These are phyloP conservation scores for Floccularia luteovirens DNA, from an alignment of 768 basidiomycete genomes.

Conservation along the genomic window DNA sequence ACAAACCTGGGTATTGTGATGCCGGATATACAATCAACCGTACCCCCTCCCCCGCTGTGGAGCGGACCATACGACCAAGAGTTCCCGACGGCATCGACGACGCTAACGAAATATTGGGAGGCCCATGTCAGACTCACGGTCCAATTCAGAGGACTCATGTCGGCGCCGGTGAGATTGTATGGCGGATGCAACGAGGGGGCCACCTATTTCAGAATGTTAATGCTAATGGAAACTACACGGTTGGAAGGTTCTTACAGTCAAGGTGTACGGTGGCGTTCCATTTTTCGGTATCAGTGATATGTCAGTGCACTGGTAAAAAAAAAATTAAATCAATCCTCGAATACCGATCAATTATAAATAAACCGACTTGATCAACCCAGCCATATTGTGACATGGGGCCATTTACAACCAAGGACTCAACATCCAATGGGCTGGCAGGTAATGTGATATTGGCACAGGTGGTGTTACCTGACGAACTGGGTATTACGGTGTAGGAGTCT, in stretches of 20 bases:
- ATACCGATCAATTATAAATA: not conserved
- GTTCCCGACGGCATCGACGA: conserved; percentile 41
- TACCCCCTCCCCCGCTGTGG: conserved; percentile 38
- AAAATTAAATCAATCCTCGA: not conserved
- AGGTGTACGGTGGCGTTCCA: conserved; percentile 51
- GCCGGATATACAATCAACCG: conserved; percentile 34
- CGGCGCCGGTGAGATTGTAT: conserved; percentile 41
- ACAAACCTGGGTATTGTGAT: conserved; percentile 14
- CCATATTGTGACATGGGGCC: conserved; percentile 54
- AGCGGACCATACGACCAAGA: conserved; percentile 53
- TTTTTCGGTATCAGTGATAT: conserved; percentile 44
- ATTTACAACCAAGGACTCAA: conserved; percentile 31
- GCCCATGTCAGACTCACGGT: conserved; percentile 47
- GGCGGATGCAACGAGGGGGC: conserved; percentile 57
- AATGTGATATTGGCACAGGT: conserved; percentile 46
- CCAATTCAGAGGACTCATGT: conserved; percentile 44
- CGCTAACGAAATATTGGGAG: conserved; percentile 47
- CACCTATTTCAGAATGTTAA: conserved; percentile 24
- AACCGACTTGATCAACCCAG: conserved; percentile 45
- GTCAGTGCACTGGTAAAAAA: conserved; percentile 41
- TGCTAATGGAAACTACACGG: not conserved
- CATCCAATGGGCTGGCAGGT: conserved; percentile 31
- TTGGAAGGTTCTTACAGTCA: conserved; percentile 34
- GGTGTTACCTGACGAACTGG: conserved; percentile 24
- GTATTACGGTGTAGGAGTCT: conserved; percentile 47